phyloP scores from a whole-genome alignment of 345 rosid genomes.

The Ailanthus altissimus region DNA sequence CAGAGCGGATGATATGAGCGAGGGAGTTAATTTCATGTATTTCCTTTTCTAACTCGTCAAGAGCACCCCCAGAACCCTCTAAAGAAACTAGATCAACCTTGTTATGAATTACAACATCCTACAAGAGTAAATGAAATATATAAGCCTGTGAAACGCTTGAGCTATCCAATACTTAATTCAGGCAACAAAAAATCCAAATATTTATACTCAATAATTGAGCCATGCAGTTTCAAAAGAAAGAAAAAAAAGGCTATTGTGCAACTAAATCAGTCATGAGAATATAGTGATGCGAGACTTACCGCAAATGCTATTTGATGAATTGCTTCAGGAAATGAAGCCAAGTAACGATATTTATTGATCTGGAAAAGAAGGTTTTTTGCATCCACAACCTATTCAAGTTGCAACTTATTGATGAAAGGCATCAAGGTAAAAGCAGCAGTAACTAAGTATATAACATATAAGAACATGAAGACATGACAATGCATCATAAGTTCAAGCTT shows the following conservation, averaged over 20 bases:
- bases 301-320: conserved; percentile 92
- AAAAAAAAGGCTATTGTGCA: background rate
- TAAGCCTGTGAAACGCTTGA: conserved; percentile 16
- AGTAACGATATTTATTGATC: conserved; percentile 51
- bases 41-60: conserved; percentile 75
- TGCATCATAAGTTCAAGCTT: background rate
- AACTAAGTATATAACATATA: background rate
- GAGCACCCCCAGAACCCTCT: conserved; percentile 46
- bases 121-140: conserved; percentile 30
- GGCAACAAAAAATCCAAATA: conserved; percentile 3
- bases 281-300: conserved; percentile 37
- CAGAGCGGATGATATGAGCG: conserved; percentile 66
- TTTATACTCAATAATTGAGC: background rate
- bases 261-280: background rate
- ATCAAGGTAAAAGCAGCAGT: background rate
- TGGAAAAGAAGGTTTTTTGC: conserved; percentile 88
- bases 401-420: conserved; percentile 18
- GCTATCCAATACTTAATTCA: background rate
- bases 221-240: background rate
- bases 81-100: conserved; percentile 84
- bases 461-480: conserved; percentile 13
- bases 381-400: conserved; percentile 79
- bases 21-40: conserved; percentile 76
- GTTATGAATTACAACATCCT: conserved; percentile 92
- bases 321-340: conserved; percentile 88